A percentile compares a stretch with the other conserved stretches of the same genome.
Conservation (phyloP, 2,329 filamentous ascomycete genomes). For the Mycosphaerelloides madeirae region DNA sequence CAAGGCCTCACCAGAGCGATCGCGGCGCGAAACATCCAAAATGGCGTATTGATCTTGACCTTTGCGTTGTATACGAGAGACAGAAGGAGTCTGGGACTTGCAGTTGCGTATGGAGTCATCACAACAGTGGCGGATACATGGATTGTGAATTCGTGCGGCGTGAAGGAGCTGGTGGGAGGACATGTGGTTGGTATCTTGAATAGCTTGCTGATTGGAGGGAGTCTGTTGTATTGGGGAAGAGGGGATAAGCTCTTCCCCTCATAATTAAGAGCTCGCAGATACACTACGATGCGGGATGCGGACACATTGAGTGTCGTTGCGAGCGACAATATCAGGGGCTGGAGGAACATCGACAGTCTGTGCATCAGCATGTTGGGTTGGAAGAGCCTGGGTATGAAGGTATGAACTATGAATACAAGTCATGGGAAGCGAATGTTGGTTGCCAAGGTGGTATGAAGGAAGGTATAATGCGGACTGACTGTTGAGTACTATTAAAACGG, state of each 20-base stretch:
- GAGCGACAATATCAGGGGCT: too few relatives aligned
- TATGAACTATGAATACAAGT: too few relatives aligned
- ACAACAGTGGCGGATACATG: constrained; percentile 29
- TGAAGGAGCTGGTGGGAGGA: constrained; percentile 22
- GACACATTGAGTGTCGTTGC: too few relatives aligned
- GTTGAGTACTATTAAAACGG: too few relatives aligned
- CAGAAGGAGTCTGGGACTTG: constrained; percentile 28
- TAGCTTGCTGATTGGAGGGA: constrained; percentile 24
- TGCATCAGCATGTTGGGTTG: too few relatives aligned
- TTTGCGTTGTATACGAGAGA: constrained; percentile 30
- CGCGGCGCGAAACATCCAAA: constrained; percentile 30
- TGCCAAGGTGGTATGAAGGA: too few relatives aligned
- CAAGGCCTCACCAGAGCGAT: constrained; percentile 26
- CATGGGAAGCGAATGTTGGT: too few relatives aligned
- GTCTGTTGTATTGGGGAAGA: constrained; percentile 28
- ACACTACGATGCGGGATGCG: too few relatives aligned
- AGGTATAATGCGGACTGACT: too few relatives aligned
- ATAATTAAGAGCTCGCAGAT: not conserved
- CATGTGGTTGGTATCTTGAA: constrained; percentile 30
- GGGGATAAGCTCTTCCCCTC: constrained; percentile 18
- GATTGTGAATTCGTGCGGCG: constrained; percentile 28
- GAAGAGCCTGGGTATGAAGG: too few relatives aligned
- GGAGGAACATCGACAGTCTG: too few relatives aligned
- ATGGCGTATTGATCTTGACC: constrained; percentile 29
- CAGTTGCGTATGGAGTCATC: constrained; percentile 23